Conservation (phyloP, 225 moss, liverwort and hornwort genomes). For the Asterella californica region DNA sequence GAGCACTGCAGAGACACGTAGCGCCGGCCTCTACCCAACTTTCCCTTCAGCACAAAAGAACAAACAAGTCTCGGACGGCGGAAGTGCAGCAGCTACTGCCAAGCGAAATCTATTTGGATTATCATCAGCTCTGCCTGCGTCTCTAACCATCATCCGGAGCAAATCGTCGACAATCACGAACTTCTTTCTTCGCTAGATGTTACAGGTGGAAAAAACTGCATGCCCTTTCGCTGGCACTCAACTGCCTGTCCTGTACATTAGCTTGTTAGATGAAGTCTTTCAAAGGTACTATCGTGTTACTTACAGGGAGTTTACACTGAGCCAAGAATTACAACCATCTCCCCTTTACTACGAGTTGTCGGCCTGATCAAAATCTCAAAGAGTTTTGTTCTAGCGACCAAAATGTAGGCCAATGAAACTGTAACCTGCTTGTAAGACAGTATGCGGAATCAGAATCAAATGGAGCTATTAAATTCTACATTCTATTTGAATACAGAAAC, state of each 20-base stretch:
- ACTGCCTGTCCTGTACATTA: neutral
- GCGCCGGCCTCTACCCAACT: constrained; percentile 3
- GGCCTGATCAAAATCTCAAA: neutral
- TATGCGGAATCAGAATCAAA: neutral
- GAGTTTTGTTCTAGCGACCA: neutral
- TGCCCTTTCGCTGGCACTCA: neutral
- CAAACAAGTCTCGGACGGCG: neutral
- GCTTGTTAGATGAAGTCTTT: neutral
- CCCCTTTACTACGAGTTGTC: neutral
- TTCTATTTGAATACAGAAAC: neutral
- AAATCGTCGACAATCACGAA: neutral
- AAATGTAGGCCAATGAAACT: neutral
- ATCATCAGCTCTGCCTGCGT: neutral
- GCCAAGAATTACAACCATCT: constrained; percentile 3
- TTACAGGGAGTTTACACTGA: neutral
- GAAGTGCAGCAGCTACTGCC: neutral
- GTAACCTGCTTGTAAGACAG: neutral
- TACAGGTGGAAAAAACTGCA: neutral
- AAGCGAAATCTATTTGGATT: neutral
- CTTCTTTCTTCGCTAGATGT: neutral
- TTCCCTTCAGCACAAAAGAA: neutral
- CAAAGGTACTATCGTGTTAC: neutral
- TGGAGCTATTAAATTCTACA: neutral
- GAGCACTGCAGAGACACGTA: neutral
- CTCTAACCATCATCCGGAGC: neutral